Percentiles rank a stretch among this genome's conserved stretches.
Conservation (phyloP, 441 rosid species). For the Isatis lusitanica region DNA sequence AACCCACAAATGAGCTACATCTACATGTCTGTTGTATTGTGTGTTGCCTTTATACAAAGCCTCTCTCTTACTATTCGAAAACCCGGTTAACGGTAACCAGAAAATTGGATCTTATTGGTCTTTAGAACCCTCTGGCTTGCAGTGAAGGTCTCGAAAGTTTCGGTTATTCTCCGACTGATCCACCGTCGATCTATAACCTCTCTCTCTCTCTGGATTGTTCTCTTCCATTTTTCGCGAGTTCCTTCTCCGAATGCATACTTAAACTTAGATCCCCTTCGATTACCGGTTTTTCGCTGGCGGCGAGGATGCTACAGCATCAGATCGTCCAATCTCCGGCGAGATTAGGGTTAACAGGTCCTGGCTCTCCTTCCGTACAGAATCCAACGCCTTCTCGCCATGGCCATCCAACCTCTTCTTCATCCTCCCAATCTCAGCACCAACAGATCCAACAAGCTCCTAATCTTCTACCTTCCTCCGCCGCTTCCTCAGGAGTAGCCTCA, state of each 20-base stretch:
- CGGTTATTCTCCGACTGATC: not conserved
- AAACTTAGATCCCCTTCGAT: not conserved
- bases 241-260: not conserved
- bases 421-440: conserved; percentile 36
- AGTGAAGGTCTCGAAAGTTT: not conserved
- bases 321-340: conserved; percentile 88
- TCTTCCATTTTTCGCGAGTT: not conserved
- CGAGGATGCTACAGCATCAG: conserved; percentile 75
- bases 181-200: conserved; percentile 8
- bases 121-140: not conserved
- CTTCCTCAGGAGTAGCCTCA: conserved; percentile 59
- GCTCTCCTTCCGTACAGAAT: conserved; percentile 69
- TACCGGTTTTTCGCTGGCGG: conserved; percentile 4
- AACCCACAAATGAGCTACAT: not conserved
- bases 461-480: conserved; percentile 34
- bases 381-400: conserved; percentile 68
- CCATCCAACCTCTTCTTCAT: conserved; percentile 41
- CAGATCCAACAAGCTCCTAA: conserved; percentile 32
- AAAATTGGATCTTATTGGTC: not conserved
- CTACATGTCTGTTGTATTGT: not conserved
- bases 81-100: conserved; percentile 1
- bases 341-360: conserved; percentile 73
- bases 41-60: not conserved
- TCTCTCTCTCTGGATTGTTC: not conserved
- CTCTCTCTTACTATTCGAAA: not conserved